Evolutionary conservation across 2,329 filamentous ascomycete genomes (phyloP).

Genomic region (Fusarium solani-melongenae): DNA sequence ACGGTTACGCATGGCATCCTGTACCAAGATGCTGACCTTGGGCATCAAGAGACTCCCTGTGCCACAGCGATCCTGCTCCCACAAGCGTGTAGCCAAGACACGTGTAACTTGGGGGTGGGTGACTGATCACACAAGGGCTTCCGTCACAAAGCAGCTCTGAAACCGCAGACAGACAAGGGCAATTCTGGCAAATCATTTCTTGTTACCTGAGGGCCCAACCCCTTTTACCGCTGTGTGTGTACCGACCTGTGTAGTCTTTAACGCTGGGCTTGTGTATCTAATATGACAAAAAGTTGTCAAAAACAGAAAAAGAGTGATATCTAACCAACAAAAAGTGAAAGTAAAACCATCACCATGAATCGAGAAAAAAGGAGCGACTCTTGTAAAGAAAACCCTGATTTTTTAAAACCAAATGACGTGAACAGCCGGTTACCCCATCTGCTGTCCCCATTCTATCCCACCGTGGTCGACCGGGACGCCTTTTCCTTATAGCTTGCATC

Average conservation of each 20-base stretch:
- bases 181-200: conserved; percentile 4
- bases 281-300: conserved; percentile 2
- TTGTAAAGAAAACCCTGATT: background rate
- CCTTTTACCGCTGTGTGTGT: background rate
- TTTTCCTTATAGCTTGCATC: conserved; percentile 5
- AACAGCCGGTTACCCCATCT: background rate
- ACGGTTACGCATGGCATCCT: background rate
- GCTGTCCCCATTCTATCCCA: background rate
- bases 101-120: conserved; percentile 9
- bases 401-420: background rate
- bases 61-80: conserved; percentile 14
- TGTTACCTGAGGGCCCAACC: conserved; percentile 3
- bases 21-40: background rate
- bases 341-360: background rate
- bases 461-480: background rate
- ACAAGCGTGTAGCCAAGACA: conserved; percentile 9
- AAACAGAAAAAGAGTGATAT: conserved; percentile 26
- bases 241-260: background rate
- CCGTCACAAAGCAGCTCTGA: conserved; percentile 3
- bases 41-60: background rate
- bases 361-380: background rate
- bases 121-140: conserved; percentile 1
- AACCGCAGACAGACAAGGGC: background rate
- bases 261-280: conserved; percentile 19
- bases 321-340: conserved; percentile 11